Evolutionary conservation across 2,329 filamentous ascomycete species (phyloP).

Genomic region (Sphaerulina vaccinii): DNA sequence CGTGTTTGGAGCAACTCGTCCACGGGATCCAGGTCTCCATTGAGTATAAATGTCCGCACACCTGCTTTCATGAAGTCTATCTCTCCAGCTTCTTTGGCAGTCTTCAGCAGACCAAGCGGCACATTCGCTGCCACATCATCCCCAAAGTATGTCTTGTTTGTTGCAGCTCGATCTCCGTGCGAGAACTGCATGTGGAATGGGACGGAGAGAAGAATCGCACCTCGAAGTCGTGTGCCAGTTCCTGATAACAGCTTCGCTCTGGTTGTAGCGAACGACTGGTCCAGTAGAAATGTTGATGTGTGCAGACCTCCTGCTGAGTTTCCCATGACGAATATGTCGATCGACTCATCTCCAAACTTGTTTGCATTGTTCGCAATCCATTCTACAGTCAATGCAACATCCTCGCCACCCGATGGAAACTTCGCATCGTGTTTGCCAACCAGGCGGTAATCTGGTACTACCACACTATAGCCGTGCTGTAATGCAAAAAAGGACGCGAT

Average conservation of each 20-base stretch:
- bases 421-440: slow-evolving; percentile 40
- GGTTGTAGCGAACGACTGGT: slow-evolving; percentile 26
- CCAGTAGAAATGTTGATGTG: slow-evolving; percentile 39
- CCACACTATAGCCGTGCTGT: slow-evolving; percentile 37
- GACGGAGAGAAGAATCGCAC: slow-evolving; percentile 29
- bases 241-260: slow-evolving; percentile 22
- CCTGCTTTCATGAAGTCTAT: slow-evolving; percentile 24
- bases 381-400: slow-evolving; percentile 39
- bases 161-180: slow-evolving; percentile 13
- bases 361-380: slow-evolving; percentile 35
- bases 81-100: slow-evolving; percentile 11
- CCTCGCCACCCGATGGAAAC: slow-evolving; percentile 45
- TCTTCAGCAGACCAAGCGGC: slow-evolving; percentile 27
- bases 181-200: slow-evolving; percentile 28
- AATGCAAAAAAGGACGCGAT: slow-evolving; percentile 43
- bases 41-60: slow-evolving; percentile 22
- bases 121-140: slow-evolving; percentile 21
- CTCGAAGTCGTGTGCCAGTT: slow-evolving; percentile 21
- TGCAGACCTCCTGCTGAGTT: slow-evolving; percentile 46
- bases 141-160: slow-evolving; percentile 28
- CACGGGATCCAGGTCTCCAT: slow-evolving; percentile 30
- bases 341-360: slow-evolving; percentile 28
- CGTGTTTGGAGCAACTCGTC: slow-evolving; percentile 28
- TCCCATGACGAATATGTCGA: slow-evolving; percentile 42
- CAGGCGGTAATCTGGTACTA: slow-evolving; percentile 44